A percentile compares a stretch with the other conserved stretches of the same genome.
phyloP scores from a whole-genome alignment of 1,139 yeast species.

The Groenewaldozyma auringiensis region DNA sequence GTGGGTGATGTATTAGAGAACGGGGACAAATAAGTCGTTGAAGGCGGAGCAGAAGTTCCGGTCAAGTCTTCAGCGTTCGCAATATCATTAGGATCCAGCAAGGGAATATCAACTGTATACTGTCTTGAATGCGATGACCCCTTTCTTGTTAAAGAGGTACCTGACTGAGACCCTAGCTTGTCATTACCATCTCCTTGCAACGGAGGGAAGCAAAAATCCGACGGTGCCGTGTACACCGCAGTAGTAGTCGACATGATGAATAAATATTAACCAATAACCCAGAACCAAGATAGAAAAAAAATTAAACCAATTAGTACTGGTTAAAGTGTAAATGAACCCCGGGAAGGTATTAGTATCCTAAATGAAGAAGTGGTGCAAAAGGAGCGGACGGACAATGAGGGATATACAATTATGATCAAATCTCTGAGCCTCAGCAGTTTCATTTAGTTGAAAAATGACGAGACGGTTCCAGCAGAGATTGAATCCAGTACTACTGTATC shows the following conservation, averaged over 20 bases:
- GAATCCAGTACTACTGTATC: too few relatives aligned
- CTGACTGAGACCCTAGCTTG: background rate
- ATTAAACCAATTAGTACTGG: too few relatives aligned
- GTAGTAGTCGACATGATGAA: background rate
- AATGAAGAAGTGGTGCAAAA: too few relatives aligned
- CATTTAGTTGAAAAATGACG: too few relatives aligned
- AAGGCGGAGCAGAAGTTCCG: too few relatives aligned
- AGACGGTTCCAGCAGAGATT: too few relatives aligned
- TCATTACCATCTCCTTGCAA: background rate
- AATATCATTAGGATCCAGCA: background rate
- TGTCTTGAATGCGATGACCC: conserved; percentile 3
- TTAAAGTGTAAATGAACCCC: too few relatives aligned
- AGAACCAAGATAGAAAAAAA: too few relatives aligned
- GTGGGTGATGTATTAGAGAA: background rate
- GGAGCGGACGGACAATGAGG: too few relatives aligned
- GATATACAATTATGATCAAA: too few relatives aligned
- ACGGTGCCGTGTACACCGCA: background rate
- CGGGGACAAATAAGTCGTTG: background rate
- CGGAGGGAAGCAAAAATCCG: conserved; percentile 2
- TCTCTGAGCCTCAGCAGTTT: too few relatives aligned
- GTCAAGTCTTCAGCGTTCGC: background rate
- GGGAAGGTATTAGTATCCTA: too few relatives aligned
- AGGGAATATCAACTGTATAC: background rate
- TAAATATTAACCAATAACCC: background rate
- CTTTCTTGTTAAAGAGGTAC: background rate